Evolutionary conservation across 805 yeast species (phyloP).

Genomic region (Schizosaccharomyces japonicus): DNA sequence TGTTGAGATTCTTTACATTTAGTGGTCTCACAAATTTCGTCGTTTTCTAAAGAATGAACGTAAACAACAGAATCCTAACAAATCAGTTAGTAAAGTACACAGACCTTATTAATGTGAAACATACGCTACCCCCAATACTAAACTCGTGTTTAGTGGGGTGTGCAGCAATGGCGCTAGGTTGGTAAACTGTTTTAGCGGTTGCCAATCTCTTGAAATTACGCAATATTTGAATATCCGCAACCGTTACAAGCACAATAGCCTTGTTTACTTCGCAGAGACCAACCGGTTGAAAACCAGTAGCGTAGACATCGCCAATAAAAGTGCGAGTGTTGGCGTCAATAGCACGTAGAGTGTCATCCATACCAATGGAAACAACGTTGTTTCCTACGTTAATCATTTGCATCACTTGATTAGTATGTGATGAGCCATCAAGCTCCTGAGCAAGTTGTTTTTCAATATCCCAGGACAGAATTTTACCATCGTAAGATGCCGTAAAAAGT

Average conservation of each 20-base stretch:
- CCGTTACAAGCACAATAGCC: neutral
- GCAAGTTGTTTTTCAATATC: slow-evolving; percentile 19
- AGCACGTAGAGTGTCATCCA: slow-evolving; percentile 59
- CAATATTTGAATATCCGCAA: slow-evolving; percentile 1
- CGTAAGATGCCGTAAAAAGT: slow-evolving; percentile 47
- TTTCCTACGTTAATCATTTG: slow-evolving; percentile 22
- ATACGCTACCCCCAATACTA: slow-evolving; percentile 2
- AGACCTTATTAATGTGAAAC: neutral
- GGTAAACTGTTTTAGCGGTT: slow-evolving; percentile 3
- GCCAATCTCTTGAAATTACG: neutral
- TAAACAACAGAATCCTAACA: neutral
- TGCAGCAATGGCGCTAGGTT: slow-evolving; percentile 4
- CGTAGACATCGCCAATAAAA: neutral
- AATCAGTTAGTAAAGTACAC: neutral
- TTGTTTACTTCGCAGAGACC: neutral
- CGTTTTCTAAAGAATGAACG: neutral
- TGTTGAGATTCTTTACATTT: neutral
- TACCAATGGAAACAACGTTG: slow-evolving; percentile 36
- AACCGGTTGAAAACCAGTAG: neutral
- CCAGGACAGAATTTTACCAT: slow-evolving; percentile 55
- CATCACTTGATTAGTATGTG: slow-evolving; percentile 46
- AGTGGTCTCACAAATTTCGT: neutral
- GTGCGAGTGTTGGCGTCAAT: neutral
- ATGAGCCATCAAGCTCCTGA: slow-evolving; percentile 17
- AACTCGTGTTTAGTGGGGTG: neutral